These are phyloP conservation scores for Hanseniaspora guilliermondii DNA, from an alignment of 805 yeast species.

Conservation along the genomic window DNA sequence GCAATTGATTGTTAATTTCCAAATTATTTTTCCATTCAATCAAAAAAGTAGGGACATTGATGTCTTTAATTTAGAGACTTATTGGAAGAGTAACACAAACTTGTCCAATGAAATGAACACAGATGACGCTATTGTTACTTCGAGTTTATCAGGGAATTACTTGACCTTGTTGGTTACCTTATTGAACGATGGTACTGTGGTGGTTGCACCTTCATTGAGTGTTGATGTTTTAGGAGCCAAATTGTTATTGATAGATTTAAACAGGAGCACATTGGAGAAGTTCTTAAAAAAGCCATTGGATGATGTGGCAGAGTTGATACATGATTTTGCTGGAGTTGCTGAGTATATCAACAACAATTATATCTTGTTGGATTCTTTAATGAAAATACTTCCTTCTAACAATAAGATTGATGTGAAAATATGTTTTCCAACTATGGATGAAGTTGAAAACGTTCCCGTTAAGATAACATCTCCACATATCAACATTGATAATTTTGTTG, in stretches of 20 bases:
- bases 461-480: conserved; percentile 32
- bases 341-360: conserved; percentile 31
- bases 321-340: conserved; percentile 21
- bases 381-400: conserved; percentile 42
- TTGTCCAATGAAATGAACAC: conserved; percentile 13
- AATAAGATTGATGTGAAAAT: conserved; percentile 65
- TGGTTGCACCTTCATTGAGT: conserved; percentile 60
- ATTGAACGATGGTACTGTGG: conserved; percentile 73
- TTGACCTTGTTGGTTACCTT: conserved; percentile 55
- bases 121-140: conserved; percentile 53
- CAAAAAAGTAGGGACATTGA: conserved; percentile 59
- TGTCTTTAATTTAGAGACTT: conserved; percentile 84
- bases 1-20: conserved; percentile 60
- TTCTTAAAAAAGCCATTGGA: conserved; percentile 24
- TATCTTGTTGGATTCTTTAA: conserved; percentile 47
- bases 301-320: conserved; percentile 19
- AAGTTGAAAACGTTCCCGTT: conserved; percentile 32
- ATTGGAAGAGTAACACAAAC: conserved; percentile 75
- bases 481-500: conserved; percentile 64
- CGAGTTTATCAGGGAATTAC: conserved; percentile 76
- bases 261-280: conserved; percentile 25
- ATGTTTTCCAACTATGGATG: conserved; percentile 55
- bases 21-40: conserved; percentile 76
- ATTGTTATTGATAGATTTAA: conserved; percentile 49
- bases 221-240: conserved; percentile 36